Conservation (phyloP, 2,329 filamentous ascomycete species). For the Alternaria solani region DNA sequence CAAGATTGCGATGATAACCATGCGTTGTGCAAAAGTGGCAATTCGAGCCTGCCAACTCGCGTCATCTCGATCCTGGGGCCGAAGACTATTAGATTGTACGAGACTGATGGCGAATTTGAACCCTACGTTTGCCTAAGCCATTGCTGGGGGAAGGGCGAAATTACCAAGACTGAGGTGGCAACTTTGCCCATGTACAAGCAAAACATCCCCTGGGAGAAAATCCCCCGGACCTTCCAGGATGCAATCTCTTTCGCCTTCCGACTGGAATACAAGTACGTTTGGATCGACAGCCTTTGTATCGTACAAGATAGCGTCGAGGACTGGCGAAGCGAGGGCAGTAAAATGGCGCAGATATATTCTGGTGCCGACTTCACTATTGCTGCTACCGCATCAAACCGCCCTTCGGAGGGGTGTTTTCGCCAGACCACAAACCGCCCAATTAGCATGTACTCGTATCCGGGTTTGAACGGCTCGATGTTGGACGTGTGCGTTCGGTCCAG, state of each 20-base stretch:
- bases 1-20: not conserved
- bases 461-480: not conserved
- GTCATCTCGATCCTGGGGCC: constrained; percentile 4
- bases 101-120: not conserved
- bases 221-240: constrained; percentile 23
- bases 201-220: constrained; percentile 7
- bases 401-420: constrained; percentile 10
- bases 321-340: constrained; percentile 26
- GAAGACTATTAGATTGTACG: not conserved
- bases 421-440: not conserved
- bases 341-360: constrained; percentile 27
- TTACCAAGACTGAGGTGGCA: not conserved
- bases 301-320: constrained; percentile 25
- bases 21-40: not conserved
- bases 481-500: not conserved
- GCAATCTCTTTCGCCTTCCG: constrained; percentile 16
- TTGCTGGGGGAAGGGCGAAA: constrained; percentile 3
- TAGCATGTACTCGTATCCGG: not conserved
- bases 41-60: constrained; percentile 1
- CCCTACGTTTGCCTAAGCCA: constrained; percentile 13
- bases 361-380: constrained; percentile 20
- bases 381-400: constrained; percentile 4
- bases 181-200: not conserved
- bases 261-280: constrained; percentile 24
- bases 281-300: constrained; percentile 29